Evolutionary conservation across 331 rosid species (phyloP), one percentile per base, ranked within the genome.

Genomic region (Malus hybrid): DNA sequence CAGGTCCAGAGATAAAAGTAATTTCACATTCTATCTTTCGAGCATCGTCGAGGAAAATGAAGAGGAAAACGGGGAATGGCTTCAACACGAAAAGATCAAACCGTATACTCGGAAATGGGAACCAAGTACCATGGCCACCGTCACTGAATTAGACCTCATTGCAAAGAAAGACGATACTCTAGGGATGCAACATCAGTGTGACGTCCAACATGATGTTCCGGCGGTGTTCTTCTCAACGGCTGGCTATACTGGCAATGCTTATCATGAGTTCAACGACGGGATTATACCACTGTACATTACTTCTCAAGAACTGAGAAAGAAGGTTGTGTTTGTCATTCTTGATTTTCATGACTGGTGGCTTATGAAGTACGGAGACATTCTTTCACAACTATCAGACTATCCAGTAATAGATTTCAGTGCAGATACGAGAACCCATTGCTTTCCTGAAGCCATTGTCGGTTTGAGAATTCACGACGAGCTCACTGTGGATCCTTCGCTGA

Each of bases 31-130:
- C 2, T 32, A 74, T 39, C 79, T 52, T 63, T 81, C 89, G 24
- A 63, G 71, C 42, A 67, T 20, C 6, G 31, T 31, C 16, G 77
- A 27, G 46, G 83, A 67, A 6, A 36, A 36, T 48, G 73, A 0
- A 67, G 20, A 18, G 78, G 83, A 46, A n/a, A 28, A 50, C 6
- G 2, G 36, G 13, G 73, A 73, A 60, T 64, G 75, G 19, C 74
- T 90, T 31, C 94, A 86, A 56, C 87, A 79, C 0, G 96, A 91
- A 70, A 90, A 71, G 78, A 79, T 94, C 70, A 94, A 69, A 79
- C 98, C 98, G 0, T 94, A 94, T 62, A 91, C 98, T 27, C 68
- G 98, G 65, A 94, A 94, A 85, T 94, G 98, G 98, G 98, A 94
- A 83, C 77, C 67, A 14, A 83, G 87, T 75, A 78, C 86, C 13